phyloP scores from a whole-genome alignment of 495 filamentous ascomycete species.

The Podospora bellae-mahoneyi region DNA sequence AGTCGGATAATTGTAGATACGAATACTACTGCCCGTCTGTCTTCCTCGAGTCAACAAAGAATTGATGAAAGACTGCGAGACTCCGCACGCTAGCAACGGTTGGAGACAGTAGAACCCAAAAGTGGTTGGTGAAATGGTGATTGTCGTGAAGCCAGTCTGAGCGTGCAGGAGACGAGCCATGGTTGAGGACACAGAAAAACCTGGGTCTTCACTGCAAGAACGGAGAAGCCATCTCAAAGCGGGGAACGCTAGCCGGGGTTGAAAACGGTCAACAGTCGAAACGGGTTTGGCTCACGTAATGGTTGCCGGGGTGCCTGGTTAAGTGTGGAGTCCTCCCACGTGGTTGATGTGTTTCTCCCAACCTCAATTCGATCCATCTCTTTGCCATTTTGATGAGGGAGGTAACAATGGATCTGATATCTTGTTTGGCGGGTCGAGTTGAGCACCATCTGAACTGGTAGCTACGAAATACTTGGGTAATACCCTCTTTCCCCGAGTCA shows the following conservation, averaged over 20 bases:
- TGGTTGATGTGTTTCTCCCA: not conserved
- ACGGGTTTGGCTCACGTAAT: not conserved
- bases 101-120: constrained; percentile 9
- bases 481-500: not conserved
- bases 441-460: not conserved
- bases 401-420: not conserved
- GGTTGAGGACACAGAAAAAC: constrained; percentile 11
- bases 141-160: constrained; percentile 6
- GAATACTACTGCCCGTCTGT: not conserved
- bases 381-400: not conserved
- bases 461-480: not conserved
- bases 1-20: not conserved
- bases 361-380: not conserved
- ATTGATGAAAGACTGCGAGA: not conserved
- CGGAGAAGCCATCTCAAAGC: not conserved
- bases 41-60: too few relatives aligned
- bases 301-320: too few relatives aligned
- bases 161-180: constrained; percentile 7
- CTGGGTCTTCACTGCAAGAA: constrained; percentile 3
- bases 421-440: too few relatives aligned
- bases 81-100: constrained; percentile 3
- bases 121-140: not conserved
- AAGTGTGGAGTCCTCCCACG: not conserved
- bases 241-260: not conserved
- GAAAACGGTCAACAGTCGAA: not conserved